Evolutionary conservation across 2,329 filamentous ascomycete species (phyloP), one percentile per base, ranked within the genome.

Genomic region (Beauveria brongniartii): DNA sequence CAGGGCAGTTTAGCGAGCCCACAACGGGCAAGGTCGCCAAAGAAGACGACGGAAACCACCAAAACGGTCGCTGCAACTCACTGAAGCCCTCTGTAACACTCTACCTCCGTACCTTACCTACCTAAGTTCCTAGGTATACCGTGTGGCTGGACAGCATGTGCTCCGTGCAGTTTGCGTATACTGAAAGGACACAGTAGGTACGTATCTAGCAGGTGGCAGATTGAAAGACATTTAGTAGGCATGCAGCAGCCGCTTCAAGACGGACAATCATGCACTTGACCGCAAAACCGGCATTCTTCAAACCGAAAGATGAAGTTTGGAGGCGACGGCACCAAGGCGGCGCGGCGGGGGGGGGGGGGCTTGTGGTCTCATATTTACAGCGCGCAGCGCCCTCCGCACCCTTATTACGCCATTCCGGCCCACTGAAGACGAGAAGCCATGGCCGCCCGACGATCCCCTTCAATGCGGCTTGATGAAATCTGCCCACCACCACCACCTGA

Each of bases 371-470:
- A 58, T 58, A 58, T 58, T 56, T 34, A 56, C 12, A 37, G 12
- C 34, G 34, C 12, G 10, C 20, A 47, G 7, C 12, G 18, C 37
- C 46, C 41, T 54, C 51, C 34, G n/a, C 37, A 54, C 34, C 51
- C 52, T 56, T 56, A 43, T 56, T 56, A 28, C 41, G 54, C 54
- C 54, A 56, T 56, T 47, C 54, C 54, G 54, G 20, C 16, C 52
- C 43, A 55, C 40, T 44, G 30, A n/a, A n/a, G 37, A 14, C 5
- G 37, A 26, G 41, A 18, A 26, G 28, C n/a, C 28, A 16, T 18
- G 28, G 28, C 8, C 34, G 34, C n/a, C 40, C 34, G 53, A 46
- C n/a, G 53, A 55, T 55, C 53, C n/a, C 40, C 26, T 51, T 51
- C 16, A 48, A 48, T 7, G 3, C 24, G 22, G 14, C 46, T 34